A percentile compares a stretch with the other conserved stretches of the same genome.
phyloP scores from a whole-genome alignment of 805 yeast genomes.

The Wickerhamomyces hampshirensis region DNA sequence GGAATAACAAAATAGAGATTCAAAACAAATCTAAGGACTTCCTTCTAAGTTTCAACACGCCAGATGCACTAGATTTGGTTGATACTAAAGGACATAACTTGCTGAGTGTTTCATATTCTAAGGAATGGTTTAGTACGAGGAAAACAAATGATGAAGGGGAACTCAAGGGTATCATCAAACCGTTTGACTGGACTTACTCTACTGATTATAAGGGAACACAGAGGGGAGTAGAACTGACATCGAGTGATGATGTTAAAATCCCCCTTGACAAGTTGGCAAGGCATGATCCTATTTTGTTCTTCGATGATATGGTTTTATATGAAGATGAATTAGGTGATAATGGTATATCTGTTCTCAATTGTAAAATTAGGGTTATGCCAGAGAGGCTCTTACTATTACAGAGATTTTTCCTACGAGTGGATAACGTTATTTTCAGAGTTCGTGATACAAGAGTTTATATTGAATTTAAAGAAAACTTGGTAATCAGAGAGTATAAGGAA shows the following conservation, averaged over 20 bases:
- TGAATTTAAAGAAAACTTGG: slow-evolving; percentile 59
- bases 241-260: slow-evolving; percentile 35
- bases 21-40: slow-evolving; percentile 36
- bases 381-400: slow-evolving; percentile 67
- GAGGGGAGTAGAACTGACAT: slow-evolving; percentile 15
- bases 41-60: slow-evolving; percentile 62
- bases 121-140: slow-evolving; percentile 61
- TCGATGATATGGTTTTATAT: slow-evolving; percentile 80
- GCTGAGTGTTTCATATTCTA: slow-evolving; percentile 77
- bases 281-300: slow-evolving; percentile 84
- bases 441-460: slow-evolving; percentile 82
- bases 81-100: slow-evolving; percentile 45
- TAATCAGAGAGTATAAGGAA: slow-evolving; percentile 74
- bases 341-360: slow-evolving; percentile 75
- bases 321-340: slow-evolving; percentile 98
- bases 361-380: slow-evolving; percentile 87
- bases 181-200: slow-evolving; percentile 96
- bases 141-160: slow-evolving; percentile 30
- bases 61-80: slow-evolving; percentile 67
- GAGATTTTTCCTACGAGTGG: slow-evolving; percentile 83
- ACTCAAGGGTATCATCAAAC: slow-evolving; percentile 61
- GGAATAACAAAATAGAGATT: slow-evolving; percentile 64
- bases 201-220: slow-evolving; percentile 66
- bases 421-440: slow-evolving; percentile 78
- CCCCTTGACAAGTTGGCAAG: slow-evolving; percentile 67